Evolutionary conservation across 257 asterid species (phyloP).

Genomic region (Primulina eburnea): DNA sequence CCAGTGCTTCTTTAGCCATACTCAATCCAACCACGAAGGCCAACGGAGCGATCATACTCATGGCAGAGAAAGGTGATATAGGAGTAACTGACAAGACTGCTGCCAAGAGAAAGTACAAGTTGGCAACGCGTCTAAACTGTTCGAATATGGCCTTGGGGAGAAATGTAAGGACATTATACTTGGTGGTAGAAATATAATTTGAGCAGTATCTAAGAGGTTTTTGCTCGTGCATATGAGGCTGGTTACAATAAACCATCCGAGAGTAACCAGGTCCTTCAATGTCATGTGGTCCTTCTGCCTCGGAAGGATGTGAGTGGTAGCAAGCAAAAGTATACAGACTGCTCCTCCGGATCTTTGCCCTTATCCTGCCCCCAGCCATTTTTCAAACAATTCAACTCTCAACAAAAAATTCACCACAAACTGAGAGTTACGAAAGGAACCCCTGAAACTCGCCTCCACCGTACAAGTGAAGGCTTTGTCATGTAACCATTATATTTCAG

Average conservation of each 20-base stretch:
- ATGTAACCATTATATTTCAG: not conserved
- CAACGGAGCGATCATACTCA: constrained; percentile 90
- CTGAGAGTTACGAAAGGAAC: not conserved
- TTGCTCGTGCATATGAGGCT: constrained; percentile 60
- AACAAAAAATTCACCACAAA: not conserved
- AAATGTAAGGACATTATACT: constrained; percentile 79
- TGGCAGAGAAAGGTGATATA: constrained; percentile 67
- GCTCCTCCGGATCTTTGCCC: constrained; percentile 80
- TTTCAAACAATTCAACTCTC: not conserved
- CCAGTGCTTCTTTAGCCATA: constrained; percentile 96
- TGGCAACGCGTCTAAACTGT: constrained; percentile 93
- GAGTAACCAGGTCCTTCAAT: constrained; percentile 80
- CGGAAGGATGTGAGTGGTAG: constrained; percentile 43
- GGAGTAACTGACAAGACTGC: constrained; percentile 82
- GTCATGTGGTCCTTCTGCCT: constrained; percentile 43
- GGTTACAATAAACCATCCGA: constrained; percentile 74
- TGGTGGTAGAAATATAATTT: constrained; percentile 86
- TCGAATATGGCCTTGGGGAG: constrained; percentile 90
- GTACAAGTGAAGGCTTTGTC: not conserved
- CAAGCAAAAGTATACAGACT: constrained; percentile 79
- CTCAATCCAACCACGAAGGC: constrained; percentile 93
- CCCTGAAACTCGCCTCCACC: not conserved
- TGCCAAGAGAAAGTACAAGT: constrained; percentile 84
- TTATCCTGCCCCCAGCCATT: constrained; percentile 70
- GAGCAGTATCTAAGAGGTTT: constrained; percentile 68